These are phyloP conservation scores for Cryptococcus amylolentus DNA, from an alignment of 1,284 basidiomycete genomes.

Conservation along the genomic window DNA sequence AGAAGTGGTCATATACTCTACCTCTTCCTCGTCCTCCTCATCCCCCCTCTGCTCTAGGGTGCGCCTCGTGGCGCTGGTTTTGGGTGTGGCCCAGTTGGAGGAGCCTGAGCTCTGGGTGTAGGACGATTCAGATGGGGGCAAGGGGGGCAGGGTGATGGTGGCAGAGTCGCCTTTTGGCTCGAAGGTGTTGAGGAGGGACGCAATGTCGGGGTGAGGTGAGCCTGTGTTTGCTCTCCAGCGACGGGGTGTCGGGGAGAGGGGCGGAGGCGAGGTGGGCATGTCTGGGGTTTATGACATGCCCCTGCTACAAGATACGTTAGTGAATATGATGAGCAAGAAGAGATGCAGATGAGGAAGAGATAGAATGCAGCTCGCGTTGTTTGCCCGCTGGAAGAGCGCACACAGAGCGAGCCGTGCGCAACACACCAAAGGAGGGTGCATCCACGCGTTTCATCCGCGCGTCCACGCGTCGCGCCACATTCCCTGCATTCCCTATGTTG, in stretches of 20 bases:
- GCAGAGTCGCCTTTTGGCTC: slow-evolving; percentile 2
- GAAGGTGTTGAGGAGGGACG: slow-evolving; percentile 23
- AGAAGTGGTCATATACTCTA: slow-evolving; percentile 19
- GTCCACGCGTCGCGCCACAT: too few species aligned
- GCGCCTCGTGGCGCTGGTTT: neutral
- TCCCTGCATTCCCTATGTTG: too few species aligned
- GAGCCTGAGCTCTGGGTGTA: neutral
- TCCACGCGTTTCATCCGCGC: neutral
- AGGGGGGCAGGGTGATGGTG: neutral
- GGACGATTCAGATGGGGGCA: neutral
- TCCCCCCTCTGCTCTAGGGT: neutral
- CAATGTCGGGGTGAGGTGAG: slow-evolving; percentile 29
- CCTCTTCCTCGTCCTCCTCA: slow-evolving; percentile 19
- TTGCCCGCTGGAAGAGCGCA: neutral
- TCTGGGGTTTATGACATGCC: too few species aligned
- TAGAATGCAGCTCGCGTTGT: neutral
- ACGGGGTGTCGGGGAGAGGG: slow-evolving; percentile 39
- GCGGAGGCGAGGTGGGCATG: slow-evolving; percentile 5
- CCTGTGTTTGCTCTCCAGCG: slow-evolving; percentile 29
- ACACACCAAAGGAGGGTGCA: too few species aligned
- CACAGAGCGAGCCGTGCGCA: neutral
- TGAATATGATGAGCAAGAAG: neutral
- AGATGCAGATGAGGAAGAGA: neutral
- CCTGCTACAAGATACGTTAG: too few species aligned
- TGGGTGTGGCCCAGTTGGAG: slow-evolving; percentile 8